Conservation (phyloP, 106 monocot species). For the Cymbidium sinense region DNA sequence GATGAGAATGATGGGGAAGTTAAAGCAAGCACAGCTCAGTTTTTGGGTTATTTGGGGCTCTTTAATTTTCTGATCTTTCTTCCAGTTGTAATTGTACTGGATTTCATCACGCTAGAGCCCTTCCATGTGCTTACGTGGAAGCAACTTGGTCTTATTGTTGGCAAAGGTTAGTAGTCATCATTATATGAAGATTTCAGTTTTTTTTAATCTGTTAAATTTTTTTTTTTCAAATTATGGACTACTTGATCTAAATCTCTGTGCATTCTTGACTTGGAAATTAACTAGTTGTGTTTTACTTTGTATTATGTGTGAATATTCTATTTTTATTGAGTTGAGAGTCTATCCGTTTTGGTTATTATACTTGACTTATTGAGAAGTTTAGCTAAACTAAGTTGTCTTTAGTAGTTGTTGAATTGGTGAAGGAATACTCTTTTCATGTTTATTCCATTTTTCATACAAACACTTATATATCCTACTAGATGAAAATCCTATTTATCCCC, state of each 20-base stretch:
- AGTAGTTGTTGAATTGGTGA: neutral
- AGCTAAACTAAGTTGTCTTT: neutral
- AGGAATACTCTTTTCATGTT: too few species aligned
- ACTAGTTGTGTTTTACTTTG: neutral
- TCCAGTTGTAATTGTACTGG: conserved; percentile 59
- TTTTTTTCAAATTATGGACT: neutral
- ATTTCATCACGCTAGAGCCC: conserved; percentile 66
- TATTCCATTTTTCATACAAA: neutral
- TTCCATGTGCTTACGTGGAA: conserved; percentile 68
- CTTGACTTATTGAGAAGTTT: neutral
- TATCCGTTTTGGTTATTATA: neutral
- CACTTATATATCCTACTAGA: neutral
- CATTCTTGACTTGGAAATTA: neutral
- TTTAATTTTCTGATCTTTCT: conserved; percentile 82
- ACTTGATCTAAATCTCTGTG: neutral
- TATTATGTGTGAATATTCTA: neutral
- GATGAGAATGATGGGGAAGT: conserved; percentile 70
- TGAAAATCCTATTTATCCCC: neutral
- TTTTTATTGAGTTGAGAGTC: neutral
- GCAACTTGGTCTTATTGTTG: conserved; percentile 76
- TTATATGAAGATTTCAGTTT: neutral
- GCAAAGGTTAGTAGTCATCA: conserved; percentile 54
- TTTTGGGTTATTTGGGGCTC: conserved; percentile 81
- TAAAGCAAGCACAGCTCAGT: conserved; percentile 81
- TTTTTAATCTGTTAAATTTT: neutral